Conservation (phyloP, 495 filamentous ascomycete species). For the Cladorrhinum samala region DNA sequence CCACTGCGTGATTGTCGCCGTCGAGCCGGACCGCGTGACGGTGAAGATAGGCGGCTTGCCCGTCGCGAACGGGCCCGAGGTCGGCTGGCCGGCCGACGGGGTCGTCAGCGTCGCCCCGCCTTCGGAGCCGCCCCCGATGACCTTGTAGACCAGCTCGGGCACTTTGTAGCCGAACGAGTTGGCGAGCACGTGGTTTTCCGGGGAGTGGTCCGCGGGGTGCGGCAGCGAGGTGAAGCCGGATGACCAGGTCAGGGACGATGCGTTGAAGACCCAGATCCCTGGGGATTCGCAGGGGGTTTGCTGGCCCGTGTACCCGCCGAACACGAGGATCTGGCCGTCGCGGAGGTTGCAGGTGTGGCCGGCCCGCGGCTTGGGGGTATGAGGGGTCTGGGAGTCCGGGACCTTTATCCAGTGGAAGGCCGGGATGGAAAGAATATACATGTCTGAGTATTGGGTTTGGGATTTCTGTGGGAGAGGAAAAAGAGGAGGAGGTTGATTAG, state of each 20-base stretch:
- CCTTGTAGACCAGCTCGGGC: constrained; percentile 51
- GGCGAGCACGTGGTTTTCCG: constrained; percentile 44
- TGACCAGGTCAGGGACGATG: constrained; percentile 54
- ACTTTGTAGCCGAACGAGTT: constrained; percentile 60
- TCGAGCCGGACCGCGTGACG: constrained; percentile 51
- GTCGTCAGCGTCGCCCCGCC: constrained; percentile 64
- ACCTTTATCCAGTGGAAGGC: constrained; percentile 69
- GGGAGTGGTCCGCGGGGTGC: constrained; percentile 27
- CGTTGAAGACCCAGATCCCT: constrained; percentile 65
- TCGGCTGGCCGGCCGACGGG: constrained; percentile 54
- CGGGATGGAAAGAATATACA: constrained; percentile 74
- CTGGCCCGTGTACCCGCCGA: constrained; percentile 63
- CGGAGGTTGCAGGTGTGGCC: constrained; percentile 65
- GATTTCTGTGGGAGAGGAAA: too few species aligned
- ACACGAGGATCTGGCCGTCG: constrained; percentile 64
- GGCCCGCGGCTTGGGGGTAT: constrained; percentile 42
- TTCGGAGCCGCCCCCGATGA: constrained; percentile 54
- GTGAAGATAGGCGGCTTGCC: constrained; percentile 60
- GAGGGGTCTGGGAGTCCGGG: constrained; percentile 47
- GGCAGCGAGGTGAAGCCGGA: constrained; percentile 48
- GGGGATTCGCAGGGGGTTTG: constrained; percentile 59
- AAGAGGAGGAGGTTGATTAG: too few species aligned
- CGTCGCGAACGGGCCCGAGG: constrained; percentile 61
- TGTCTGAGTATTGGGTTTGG: constrained; percentile 63
- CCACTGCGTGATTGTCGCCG: constrained; percentile 47